Evolutionary conservation across 805 yeast genomes (phyloP), one percentile per base, ranked within the genome.

Genomic region (Kazachstania kunashirensis): DNA sequence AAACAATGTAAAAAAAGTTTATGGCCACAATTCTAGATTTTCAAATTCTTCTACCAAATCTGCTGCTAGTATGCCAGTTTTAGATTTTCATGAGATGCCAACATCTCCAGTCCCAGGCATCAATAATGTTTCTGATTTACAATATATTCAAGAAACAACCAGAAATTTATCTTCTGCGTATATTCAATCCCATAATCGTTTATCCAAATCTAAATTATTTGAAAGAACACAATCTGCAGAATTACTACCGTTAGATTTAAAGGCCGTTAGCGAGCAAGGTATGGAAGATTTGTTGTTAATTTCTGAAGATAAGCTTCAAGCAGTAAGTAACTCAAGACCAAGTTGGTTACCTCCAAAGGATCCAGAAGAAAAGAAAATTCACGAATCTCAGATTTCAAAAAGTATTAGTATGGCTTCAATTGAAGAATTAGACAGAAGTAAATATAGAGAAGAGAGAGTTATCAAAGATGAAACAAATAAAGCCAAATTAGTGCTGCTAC

Each of bases 331-430:
- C 30, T 70, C 84, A 1, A 66, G 88, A 46, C 88, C 88, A 3
- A 69, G 75, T 34, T 76, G 84, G 71, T 54, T 78, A 31, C 88
- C 88, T 5, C 85, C 85, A 5, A 79, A 79, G 52, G 62, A 65
- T 27, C 49, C 59, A 3, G 53, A 50, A 10, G 88, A 79, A 48
- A 67, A 67, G 29, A 52, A 61, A 24, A 65, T 65, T 39, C 88
- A 79, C 49, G 77, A 75, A 46, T 63, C 59, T 33, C 77, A 78
- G 49, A 68, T 78, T 38, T 60, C 67, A 31, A 63, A 62, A 39
- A 52, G 53, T 9, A 44, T 58, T n/a, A 51, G 58, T 31, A 52
- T 51, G 47, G 61, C 61, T 3, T 55, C 61, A 5, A 45, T 58
- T 13, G 62, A 57, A 12, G 55, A 57, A 39, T 38, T 59, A 28